Evolutionary conservation across 139 green algal genomes (phyloP), one percentile per base, ranked within the genome.

Genomic region (Chlorella sp.): DNA sequence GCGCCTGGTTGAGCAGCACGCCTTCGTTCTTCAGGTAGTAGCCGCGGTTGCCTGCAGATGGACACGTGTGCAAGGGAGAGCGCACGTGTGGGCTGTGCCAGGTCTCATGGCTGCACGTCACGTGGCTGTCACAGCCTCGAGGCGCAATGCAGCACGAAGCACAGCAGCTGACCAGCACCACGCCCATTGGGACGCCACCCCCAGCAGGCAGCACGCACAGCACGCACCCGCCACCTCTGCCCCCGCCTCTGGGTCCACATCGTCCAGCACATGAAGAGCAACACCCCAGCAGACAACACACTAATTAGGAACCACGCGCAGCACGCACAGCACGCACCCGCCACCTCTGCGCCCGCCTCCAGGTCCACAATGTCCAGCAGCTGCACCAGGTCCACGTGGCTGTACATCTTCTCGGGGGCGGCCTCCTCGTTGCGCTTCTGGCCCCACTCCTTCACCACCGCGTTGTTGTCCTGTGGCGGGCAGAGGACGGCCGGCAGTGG

Each of bases 1-100:
- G 84, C 55, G 94, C 97, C 92, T 99, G 98, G 88, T 99, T 99
- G 17, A 99, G 94, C 89, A 99, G 88, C 81, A 97, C 93, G 17
- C 96, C 98, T 87, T 96, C 94, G 56, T 91, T 88, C 41, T 93
- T 97, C 30, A 99, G 91, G 90, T 98, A 99, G 90, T 98, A 99
- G 21, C 96, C 97, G 25, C 97, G 89, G 26, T 90, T 91, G 28
- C 97, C 97, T 30, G 96, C 93, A 85, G 18, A 51, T 9, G 55
- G 34, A 15, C 9, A 69, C 16, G 36, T 26, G 25, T 15, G 44
- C 44, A 26, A 28, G 72, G 39, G 38, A 26, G 26, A 38, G 28
- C 1, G 28, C 26, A 17, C 44, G 44, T 51, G 44, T 51, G n/a
- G n/a, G n/a, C n/a, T n/a, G n/a, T n/a, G n/a, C n/a, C n/a, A n/a